Conservation (phyloP, 495 filamentous ascomycete genomes). For the Geoglossum glabrum region DNA sequence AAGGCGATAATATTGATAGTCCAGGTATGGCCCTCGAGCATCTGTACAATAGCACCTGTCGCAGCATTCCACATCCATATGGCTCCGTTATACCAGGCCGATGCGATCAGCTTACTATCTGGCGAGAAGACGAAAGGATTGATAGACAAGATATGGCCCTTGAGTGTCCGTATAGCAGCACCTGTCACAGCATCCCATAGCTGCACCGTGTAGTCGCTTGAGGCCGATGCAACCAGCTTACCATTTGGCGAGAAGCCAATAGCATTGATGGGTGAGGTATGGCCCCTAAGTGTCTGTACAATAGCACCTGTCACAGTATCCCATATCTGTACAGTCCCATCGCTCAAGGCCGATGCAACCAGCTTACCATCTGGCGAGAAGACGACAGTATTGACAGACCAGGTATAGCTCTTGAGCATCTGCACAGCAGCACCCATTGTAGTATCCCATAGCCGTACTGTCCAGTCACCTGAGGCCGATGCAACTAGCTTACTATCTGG, state of each 20-base stretch:
- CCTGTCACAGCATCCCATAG: slow-evolving; percentile 13
- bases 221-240: not conserved
- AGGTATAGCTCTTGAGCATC: too few species aligned
- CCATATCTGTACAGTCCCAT: not conserved
- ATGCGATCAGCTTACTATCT: not conserved
- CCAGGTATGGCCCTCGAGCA: too few species aligned
- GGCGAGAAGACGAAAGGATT: not conserved
- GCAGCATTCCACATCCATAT: not conserved
- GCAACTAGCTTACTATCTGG: too few species aligned
- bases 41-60: too few species aligned
- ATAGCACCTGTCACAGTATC: not conserved
- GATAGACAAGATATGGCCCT: not conserved
- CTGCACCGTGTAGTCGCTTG: slow-evolving; percentile 10
- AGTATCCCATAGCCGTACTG: too few species aligned
- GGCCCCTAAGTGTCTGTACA: not conserved
- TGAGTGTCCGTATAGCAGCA: slow-evolving; percentile 6
- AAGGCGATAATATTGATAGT: too few species aligned
- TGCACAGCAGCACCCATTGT: too few species aligned
- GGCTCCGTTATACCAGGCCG: not conserved
- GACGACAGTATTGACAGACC: too few species aligned
- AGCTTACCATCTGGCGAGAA: slow-evolving; percentile 1
- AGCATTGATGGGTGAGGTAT: not conserved
- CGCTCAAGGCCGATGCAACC: too few species aligned
- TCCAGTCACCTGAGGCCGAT: too few species aligned
- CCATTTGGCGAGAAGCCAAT: slow-evolving; percentile 10